phyloP scores from a whole-genome alignment of 192 early-diverging fungal species.

The Fimicolochytrium jonesii region DNA sequence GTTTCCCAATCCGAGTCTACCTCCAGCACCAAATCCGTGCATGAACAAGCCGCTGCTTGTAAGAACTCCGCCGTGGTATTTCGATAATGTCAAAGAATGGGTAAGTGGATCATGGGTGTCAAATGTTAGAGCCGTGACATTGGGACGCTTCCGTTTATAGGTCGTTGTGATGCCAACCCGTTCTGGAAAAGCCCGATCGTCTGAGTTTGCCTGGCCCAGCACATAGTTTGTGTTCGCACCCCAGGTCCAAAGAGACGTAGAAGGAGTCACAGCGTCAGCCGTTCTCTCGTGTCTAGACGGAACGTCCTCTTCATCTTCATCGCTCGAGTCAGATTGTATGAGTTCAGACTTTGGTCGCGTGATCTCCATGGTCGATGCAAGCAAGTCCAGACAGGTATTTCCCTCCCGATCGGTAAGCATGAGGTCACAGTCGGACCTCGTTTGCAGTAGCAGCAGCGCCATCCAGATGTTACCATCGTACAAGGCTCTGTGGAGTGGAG shows the following conservation, averaged over 20 bases:
- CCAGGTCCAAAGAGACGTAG: constrained; percentile 65
- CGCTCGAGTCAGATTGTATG: too few species aligned
- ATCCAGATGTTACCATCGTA: constrained; percentile 56
- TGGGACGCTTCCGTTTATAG: constrained; percentile 22
- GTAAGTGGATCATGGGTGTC: constrained; percentile 26
- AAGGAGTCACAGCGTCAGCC: neutral
- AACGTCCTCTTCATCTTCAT: constrained; percentile 25
- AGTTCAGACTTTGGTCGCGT: too few species aligned
- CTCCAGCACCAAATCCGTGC: constrained; percentile 68
- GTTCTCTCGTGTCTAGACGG: neutral
- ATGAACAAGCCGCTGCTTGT: constrained; percentile 46
- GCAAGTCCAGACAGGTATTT: constrained; percentile 45
- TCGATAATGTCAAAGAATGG: constrained; percentile 51
- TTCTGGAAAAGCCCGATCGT: constrained; percentile 62
- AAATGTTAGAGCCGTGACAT: constrained; percentile 23
- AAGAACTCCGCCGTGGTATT: constrained; percentile 62
- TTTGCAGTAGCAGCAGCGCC: constrained; percentile 41
- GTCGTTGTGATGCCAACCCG: constrained; percentile 45
- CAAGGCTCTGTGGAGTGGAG: constrained; percentile 60
- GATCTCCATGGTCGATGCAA: constrained; percentile 21
- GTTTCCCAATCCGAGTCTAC: constrained; percentile 60
- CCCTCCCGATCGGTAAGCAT: constrained; percentile 50
- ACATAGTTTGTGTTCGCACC: constrained; percentile 68
- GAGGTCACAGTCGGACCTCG: constrained; percentile 46
- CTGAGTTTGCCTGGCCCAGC: constrained; percentile 61